These are phyloP conservation scores for Penicillium steckii DNA, from an alignment of 495 filamentous ascomycete genomes.

Conservation along the genomic window DNA sequence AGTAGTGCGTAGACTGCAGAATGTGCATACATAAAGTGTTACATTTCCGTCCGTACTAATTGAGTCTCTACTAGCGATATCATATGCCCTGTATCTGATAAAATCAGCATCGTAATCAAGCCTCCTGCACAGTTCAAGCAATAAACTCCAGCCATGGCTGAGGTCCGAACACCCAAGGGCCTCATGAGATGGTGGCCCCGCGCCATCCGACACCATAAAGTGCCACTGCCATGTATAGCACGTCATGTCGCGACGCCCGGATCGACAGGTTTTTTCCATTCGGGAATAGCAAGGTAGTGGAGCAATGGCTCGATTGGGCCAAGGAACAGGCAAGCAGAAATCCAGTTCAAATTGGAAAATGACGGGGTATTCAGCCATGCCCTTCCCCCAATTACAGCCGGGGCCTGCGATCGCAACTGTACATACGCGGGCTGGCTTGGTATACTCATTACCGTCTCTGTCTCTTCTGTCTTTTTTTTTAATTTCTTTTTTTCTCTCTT, in stretches of 20 bases:
- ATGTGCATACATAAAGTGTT: too few species aligned
- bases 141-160: background rate
- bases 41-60: too few species aligned
- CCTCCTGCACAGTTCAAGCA: too few species aligned
- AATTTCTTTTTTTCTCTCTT: slow-evolving; percentile 7
- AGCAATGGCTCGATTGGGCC: background rate
- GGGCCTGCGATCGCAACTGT: slow-evolving; percentile 2
- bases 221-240: background rate
- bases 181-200: background rate
- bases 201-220: background rate
- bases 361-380: slow-evolving; percentile 3
- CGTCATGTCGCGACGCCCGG: background rate
- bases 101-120: too few species aligned
- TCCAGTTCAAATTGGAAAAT: background rate
- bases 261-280: slow-evolving; percentile 14
- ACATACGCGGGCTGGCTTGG: background rate
- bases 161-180: background rate
- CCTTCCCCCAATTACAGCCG: too few species aligned
- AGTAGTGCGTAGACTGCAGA: too few species aligned
- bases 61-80: too few species aligned
- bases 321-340: background rate
- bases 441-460: slow-evolving; percentile 12
- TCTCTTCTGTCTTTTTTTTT: slow-evolving; percentile 3
- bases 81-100: too few species aligned
- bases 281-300: slow-evolving; percentile 1